Conservation (phyloP, 306 rosid genomes). For the Citrullus colocynthis region DNA sequence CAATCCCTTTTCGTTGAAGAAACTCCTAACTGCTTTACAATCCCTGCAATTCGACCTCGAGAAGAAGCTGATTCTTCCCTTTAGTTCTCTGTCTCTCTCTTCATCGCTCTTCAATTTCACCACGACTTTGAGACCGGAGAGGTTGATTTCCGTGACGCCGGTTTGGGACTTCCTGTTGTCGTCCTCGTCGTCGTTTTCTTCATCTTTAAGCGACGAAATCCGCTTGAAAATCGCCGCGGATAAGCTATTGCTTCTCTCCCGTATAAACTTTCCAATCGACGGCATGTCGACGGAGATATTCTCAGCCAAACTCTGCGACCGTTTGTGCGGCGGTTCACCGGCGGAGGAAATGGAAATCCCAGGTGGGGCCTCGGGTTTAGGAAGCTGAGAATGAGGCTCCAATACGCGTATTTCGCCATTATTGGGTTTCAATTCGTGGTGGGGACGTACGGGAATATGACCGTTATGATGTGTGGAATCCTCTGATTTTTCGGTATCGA, state of each 20-base stretch:
- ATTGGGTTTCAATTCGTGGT: not conserved
- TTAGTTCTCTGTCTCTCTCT: conserved; percentile 13
- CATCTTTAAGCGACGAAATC: conserved; percentile 38
- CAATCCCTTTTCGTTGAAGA: conserved; percentile 45
- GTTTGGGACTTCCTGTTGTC: not conserved
- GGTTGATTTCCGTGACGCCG: conserved; percentile 47
- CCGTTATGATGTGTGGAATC: not conserved
- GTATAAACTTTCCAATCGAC: conserved; percentile 49
- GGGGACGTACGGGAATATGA: not conserved
- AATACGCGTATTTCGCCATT: not conserved
- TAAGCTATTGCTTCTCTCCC: conserved; percentile 40
- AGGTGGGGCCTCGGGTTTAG: conserved; percentile 58
- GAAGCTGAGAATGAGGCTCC: conserved; percentile 57
- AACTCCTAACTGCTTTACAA: conserved; percentile 68
- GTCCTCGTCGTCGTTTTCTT: not conserved
- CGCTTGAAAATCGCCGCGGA: conserved; percentile 46
- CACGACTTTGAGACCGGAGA: conserved; percentile 52
- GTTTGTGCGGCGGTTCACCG: not conserved
- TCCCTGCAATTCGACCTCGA: conserved; percentile 78
- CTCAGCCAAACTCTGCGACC: conserved; percentile 6
- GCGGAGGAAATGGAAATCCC: conserved; percentile 1
- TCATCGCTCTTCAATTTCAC: conserved; percentile 30
- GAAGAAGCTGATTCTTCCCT: conserved; percentile 78
- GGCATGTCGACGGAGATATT: conserved; percentile 29
- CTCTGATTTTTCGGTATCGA: not conserved